Base-by-base conservation (phyloP, 805 yeast species). In the Ogataea siamensis region DNA sequence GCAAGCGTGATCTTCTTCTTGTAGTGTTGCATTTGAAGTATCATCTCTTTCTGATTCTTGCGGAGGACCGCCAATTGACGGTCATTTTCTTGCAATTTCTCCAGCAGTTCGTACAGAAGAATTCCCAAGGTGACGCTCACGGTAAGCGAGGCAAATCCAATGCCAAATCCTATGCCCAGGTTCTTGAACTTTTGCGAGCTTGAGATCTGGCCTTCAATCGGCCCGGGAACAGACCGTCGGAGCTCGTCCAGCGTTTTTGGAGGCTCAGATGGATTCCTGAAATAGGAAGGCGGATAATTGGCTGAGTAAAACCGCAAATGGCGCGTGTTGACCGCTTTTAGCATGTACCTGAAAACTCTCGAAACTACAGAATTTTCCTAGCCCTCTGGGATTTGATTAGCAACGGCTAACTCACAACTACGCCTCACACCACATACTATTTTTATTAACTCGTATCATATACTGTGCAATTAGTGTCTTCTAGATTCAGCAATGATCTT, bases 401-500 rank as follows among this genome's bases (percentile, higher is more conserved):
- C 21, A 23, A 19, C 11, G 16, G 17, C 14, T 18, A 3, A 20
- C 30, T 16, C 21, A 14, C 7, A 16, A 24, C 40, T 37, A 37
- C 40, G 11, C 40, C 40, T 16, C 27, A 21, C 40, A 37, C 40
- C 40, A 37, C 40, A 30, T 30, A 37, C 34, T 37, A 37, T 19
- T 37, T 36, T 36, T 37, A 19, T 31, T 31, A 31, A 22, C 34
- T 23, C 23, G 30, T 37, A 37, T 31, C 40, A 37, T 25, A 37
- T 37, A 37, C 40, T 37, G 36, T 38, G 41, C 41, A 53, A 54
- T 73, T 82, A 83, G 71, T 84, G 93, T 80, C 87, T 85, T 83
- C 96, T 89, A 63, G 96, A 79, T 75, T 89, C 95, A 70, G 95
- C 85, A 73, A 91, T 91, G 80, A 91, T 79, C 70, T 76, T 73